A percentile compares a stretch with the other conserved stretches of the same genome.
Conservation (phyloP, 2,329 filamentous ascomycete genomes). For the Daldinia sp. region DNA sequence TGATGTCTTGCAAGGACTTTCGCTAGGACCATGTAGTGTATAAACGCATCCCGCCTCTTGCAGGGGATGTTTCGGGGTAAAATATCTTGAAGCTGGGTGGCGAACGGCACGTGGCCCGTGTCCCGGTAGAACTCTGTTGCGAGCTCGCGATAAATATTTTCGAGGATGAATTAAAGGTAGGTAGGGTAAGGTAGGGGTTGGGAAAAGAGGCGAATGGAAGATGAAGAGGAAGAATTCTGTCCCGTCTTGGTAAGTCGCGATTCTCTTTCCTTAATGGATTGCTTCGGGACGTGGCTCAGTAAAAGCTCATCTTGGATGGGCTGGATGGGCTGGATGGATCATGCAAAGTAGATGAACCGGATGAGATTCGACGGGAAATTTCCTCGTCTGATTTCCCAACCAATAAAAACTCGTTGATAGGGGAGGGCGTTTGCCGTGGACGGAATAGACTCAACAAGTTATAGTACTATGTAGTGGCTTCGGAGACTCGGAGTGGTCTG, state of each 20-base stretch:
- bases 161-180: not conserved
- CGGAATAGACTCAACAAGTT: conserved; percentile 15
- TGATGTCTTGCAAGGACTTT: conserved; percentile 5
- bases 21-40: not conserved
- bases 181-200: not conserved
- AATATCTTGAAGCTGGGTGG: conserved; percentile 15
- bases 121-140: conserved; percentile 33
- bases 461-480: conserved; percentile 19
- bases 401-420: conserved; percentile 35
- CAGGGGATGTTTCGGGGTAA: conserved; percentile 29
- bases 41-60: not conserved
- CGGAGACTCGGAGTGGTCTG: conserved; percentile 27
- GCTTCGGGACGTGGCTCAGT: conserved; percentile 22
- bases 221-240: conserved; percentile 20
- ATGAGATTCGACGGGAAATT: conserved; percentile 43
- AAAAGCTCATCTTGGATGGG: conserved; percentile 34
- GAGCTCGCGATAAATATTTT: conserved; percentile 20
- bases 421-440: conserved; percentile 25
- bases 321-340: conserved; percentile 27
- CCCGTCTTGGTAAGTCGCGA: conserved; percentile 34
- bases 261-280: conserved; percentile 33
- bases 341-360: conserved; percentile 37
- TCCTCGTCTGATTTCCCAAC: conserved; percentile 36
- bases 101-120: conserved; percentile 37
- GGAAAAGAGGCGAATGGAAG: conserved; percentile 2